These are phyloP conservation scores for Chrysoporthe cubensis DNA, from an alignment of 2,329 filamentous ascomycete genomes.

Conservation along the genomic window DNA sequence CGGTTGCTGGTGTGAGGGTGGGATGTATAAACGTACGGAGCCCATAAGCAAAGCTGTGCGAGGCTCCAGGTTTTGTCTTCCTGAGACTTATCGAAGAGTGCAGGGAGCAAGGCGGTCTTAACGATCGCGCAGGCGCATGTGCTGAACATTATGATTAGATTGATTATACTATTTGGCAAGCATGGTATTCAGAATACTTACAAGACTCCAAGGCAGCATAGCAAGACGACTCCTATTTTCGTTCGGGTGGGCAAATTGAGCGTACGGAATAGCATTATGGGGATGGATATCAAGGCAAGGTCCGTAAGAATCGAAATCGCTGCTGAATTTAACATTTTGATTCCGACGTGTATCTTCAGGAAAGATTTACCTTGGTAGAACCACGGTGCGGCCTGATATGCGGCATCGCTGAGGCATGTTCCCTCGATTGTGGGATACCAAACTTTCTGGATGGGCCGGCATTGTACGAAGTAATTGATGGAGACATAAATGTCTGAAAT, in stretches of 20 bases:
- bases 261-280: slow-evolving; percentile 1
- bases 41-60: slow-evolving; percentile 6
- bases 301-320: neutral
- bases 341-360: neutral
- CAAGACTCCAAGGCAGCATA: slow-evolving; percentile 4
- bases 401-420: neutral
- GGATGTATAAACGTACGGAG: neutral
- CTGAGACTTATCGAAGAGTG: neutral
- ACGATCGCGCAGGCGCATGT: slow-evolving; percentile 1
- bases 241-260: neutral
- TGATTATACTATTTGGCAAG: too few relatives aligned
- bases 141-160: neutral
- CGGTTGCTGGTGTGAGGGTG: neutral
- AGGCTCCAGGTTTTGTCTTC: slow-evolving; percentile 3
- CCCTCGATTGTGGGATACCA: neutral
- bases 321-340: neutral
- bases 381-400: neutral
- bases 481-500: slow-evolving; percentile 8
- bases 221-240: neutral
- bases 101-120: slow-evolving; percentile 2
- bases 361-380: neutral
- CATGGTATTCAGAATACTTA: neutral
- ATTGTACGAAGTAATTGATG: slow-evolving; percentile 4
- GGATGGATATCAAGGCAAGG: neutral
- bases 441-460: neutral